Percentiles rank a stretch among this genome's conserved stretches.
Conservation (phyloP, 768 basidiomycete species). For the Trametes gibbosa region DNA sequence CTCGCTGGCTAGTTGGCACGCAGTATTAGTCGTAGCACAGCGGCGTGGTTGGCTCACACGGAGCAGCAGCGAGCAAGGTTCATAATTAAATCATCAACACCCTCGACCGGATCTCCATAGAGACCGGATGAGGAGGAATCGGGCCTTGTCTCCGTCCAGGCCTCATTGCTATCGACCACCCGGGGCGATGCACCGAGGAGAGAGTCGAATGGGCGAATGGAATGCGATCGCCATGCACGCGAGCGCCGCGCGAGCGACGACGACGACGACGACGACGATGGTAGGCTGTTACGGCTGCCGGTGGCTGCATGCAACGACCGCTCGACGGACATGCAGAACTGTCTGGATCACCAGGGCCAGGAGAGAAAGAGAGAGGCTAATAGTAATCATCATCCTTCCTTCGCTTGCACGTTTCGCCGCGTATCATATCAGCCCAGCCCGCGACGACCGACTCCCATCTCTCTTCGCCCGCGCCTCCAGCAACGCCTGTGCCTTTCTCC, state of each 20-base stretch:
- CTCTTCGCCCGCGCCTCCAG: not conserved
- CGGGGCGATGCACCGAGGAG: not conserved
- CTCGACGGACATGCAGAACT: not conserved
- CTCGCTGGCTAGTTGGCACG: not conserved
- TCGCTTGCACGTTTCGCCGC: conserved; percentile 3
- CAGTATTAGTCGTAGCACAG: no score
- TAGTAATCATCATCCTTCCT: not conserved
- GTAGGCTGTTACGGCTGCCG: not conserved
- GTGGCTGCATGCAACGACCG: not conserved
- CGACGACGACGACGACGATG: not conserved
- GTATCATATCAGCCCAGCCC: conserved; percentile 10
- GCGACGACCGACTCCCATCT: conserved; percentile 4
- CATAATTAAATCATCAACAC: conserved; percentile 15
- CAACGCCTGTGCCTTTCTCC: not conserved
- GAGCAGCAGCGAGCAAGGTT: not conserved
- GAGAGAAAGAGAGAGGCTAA: no score
- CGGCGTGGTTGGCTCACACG: not conserved
- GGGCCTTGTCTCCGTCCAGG: not conserved
- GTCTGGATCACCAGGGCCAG: conserved; percentile 5
- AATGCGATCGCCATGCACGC: conserved; percentile 7
- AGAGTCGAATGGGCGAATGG: not conserved
- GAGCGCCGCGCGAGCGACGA: no score
- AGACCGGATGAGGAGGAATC: not conserved
- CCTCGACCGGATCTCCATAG: conserved; percentile 13
- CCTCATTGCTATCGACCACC: conserved; percentile 5